A percentile compares a stretch with the other conserved stretches of the same genome.
phyloP scores from a whole-genome alignment of 1,284 basidiomycete species.

The Ustilago nuda region DNA sequence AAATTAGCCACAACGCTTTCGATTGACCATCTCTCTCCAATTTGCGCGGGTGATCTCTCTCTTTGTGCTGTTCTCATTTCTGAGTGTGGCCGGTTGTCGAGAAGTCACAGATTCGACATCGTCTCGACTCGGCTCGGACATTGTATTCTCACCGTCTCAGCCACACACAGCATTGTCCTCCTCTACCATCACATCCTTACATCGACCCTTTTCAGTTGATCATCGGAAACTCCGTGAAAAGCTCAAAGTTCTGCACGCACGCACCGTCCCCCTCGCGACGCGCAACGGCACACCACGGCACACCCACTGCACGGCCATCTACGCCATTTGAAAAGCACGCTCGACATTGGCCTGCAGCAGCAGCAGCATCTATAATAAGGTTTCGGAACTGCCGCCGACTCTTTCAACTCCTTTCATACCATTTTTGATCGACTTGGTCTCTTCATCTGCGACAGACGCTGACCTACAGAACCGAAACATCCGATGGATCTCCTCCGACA shows the following conservation, averaged over 20 bases:
- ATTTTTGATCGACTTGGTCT: background rate
- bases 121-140: background rate
- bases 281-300: background rate
- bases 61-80: background rate
- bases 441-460: background rate
- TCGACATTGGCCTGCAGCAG: constrained; percentile 2
- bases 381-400: background rate
- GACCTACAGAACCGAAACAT: background rate
- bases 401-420: background rate
- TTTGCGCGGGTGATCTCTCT: background rate
- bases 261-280: constrained; percentile 15
- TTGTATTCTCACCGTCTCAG: background rate
- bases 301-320: background rate
- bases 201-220: background rate
- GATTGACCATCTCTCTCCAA: background rate
- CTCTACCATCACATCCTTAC: background rate
- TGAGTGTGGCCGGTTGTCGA: constrained; percentile 3
- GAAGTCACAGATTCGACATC: constrained; percentile 11
- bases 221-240: background rate
- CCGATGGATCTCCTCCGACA: background rate
- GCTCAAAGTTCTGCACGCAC: background rate
- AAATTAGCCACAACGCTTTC: background rate
- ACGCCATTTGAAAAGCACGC: constrained; percentile 9
- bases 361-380: constrained; percentile 6
- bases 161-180: background rate